These are phyloP conservation scores for Citrullus mucosospermus DNA, from an alignment of 306 rosid species.

Conservation along the genomic window DNA sequence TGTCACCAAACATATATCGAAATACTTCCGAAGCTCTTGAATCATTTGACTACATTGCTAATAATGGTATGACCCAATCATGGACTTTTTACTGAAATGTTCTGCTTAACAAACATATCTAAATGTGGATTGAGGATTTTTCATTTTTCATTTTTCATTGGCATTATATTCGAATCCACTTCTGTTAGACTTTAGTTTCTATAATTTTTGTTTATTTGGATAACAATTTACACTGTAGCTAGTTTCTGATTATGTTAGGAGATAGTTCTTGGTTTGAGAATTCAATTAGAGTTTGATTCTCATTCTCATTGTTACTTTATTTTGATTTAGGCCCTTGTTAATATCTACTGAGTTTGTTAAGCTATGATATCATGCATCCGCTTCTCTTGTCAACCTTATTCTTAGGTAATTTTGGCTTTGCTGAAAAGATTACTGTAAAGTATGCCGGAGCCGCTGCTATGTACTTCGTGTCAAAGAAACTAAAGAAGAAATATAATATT, in stretches of 20 bases:
- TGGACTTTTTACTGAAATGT: not conserved
- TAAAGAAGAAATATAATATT: conserved; percentile 89
- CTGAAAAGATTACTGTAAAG: conserved; percentile 67
- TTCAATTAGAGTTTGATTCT: not conserved
- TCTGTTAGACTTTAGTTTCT: not conserved
- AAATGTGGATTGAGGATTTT: not conserved
- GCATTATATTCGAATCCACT: not conserved
- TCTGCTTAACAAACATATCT: not conserved
- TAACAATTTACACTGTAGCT: not conserved
- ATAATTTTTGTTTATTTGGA: not conserved
- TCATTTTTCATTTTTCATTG: not conserved
- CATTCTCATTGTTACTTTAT: not conserved
- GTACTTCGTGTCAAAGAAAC: conserved; percentile 90
- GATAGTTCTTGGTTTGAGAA: not conserved
- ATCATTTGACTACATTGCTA: conserved; percentile 86
- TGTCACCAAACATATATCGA: conserved; percentile 86
- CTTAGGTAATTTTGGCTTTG: conserved; percentile 75
- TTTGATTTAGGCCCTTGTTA: not conserved
- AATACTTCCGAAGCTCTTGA: conserved; percentile 84
- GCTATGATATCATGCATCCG: not conserved
- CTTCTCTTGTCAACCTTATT: not conserved
- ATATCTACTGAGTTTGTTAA: not conserved
- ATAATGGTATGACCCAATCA: conserved; percentile 43
- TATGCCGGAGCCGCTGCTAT: conserved; percentile 97
- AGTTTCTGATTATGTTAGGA: not conserved